Base-by-base conservation (phyloP, 345 rosid species). In the Rhodamnia argentea region DNA sequence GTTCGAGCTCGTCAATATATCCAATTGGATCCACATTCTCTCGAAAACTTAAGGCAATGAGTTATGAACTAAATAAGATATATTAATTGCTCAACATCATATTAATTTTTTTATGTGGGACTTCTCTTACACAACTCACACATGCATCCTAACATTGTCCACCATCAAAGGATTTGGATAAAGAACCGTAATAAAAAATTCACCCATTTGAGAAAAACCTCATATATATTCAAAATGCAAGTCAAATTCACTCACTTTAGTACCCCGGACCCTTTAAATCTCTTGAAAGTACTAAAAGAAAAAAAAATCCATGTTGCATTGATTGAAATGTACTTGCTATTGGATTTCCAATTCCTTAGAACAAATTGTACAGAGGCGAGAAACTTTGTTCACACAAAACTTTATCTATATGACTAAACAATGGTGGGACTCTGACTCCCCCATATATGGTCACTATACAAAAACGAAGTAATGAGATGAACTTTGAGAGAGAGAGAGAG, bases 401-500 rank as follows among this genome's bases (percentile, higher is more conserved):
- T 32, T 32, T 32, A 70, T 70, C 78, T 70, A 8, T 8, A 18
- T 16, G 44, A 70, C 13, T 32, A 70, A 70, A 70, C 44, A 16
- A 18, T 70, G 78, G 44, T 70, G 78, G 44, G 13, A 70, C 78
- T 70, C 78, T 9, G 78, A 70, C 78, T 16, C 24, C 24, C 6
- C 44, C 13, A 32, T 23, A 37, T 70, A 16, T 4, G 78, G 44
- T 6, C 76, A 7, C 76, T 15, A 64, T 32, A 32, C 76, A 37
- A 64, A 42, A 64, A 29, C 4, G 76, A 64, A 64, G 76, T 70
- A 32, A 32, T 18, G 22, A 70, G 24, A 32, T 37, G 13, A 10
- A 2, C 15, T 8, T 64, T n/a, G 9, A 18, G 5, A 0, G 57
- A 2, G 18, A 4, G 44, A 42, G 7, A 1, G 32, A 0, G 75